These are phyloP conservation scores for Thalassiosira profunda DNA, from an alignment of 108 stramenopile genomes.

Conservation along the genomic window DNA sequence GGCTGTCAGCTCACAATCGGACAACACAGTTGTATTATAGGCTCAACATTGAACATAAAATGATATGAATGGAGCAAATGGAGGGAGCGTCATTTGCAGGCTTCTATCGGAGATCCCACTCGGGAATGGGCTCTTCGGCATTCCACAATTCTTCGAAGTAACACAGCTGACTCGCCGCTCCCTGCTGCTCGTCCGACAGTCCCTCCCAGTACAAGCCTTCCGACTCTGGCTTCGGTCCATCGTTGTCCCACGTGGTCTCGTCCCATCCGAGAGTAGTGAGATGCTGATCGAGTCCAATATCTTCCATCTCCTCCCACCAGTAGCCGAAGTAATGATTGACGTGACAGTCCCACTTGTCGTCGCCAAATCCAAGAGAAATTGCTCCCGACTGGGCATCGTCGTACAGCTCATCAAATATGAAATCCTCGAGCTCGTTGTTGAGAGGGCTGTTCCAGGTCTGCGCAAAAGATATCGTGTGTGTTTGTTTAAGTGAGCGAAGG, in stretches of 20 bases:
- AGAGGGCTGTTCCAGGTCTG: slow-evolving; percentile 13
- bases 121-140: not conserved
- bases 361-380: not conserved
- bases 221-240: not conserved
- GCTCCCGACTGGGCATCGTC: not conserved
- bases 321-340: slow-evolving; percentile 15
- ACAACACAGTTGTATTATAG: too few relatives aligned
- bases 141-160: slow-evolving; percentile 15
- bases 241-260: slow-evolving; percentile 10
- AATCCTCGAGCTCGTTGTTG: slow-evolving; percentile 10
- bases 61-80: too few relatives aligned
- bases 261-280: slow-evolving; percentile 10
- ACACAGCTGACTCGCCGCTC: slow-evolving; percentile 8
- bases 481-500: too few relatives aligned
- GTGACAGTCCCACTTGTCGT: slow-evolving; percentile 17
- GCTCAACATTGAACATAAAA: too few relatives aligned
- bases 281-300: not conserved
- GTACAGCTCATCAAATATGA: slow-evolving; percentile 5
- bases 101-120: too few relatives aligned
- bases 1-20: too few relatives aligned
- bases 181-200: slow-evolving; percentile 1
- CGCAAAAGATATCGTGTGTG: too few relatives aligned
- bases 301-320: slow-evolving; percentile 16
- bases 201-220: slow-evolving; percentile 6
- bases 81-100: too few relatives aligned